Percentiles rank a stretch among this genome's conserved stretches.
Evolutionary conservation across 192 early-diverging fungal species (phyloP).

Genomic region (Linnemannia schmuckeri): DNA sequence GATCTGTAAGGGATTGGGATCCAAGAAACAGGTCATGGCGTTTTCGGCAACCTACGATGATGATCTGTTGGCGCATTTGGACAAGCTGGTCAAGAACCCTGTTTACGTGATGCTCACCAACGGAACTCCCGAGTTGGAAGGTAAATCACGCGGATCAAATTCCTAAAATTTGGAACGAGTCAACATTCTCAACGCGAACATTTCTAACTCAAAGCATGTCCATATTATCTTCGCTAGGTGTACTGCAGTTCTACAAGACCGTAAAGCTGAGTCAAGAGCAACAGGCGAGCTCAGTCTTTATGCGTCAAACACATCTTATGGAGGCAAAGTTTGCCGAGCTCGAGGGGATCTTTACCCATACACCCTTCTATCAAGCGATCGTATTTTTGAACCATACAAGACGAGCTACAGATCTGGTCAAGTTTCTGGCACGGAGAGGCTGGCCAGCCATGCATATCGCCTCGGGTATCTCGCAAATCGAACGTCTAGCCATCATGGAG

Average conservation of each 20-base stretch:
- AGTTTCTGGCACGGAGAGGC: conserved; percentile 62
- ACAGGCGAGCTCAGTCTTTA: conserved; percentile 29
- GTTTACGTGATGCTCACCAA: conserved; percentile 63
- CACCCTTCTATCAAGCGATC: conserved; percentile 73
- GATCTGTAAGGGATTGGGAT: conserved; percentile 56
- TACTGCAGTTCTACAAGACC: conserved; percentile 63
- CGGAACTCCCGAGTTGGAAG: conserved; percentile 64
- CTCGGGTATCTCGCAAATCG: conserved; percentile 60
- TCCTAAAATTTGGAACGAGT: neutral
- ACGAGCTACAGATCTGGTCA: conserved; percentile 62
- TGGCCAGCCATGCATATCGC: conserved; percentile 66
- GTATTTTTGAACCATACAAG: conserved; percentile 69
- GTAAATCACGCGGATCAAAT: conserved; percentile 33
- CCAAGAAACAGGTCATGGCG: conserved; percentile 65
- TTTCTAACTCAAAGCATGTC: neutral
- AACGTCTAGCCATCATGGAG: conserved; percentile 63
- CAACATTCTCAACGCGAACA: neutral
- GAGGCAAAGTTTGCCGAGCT: conserved; percentile 63
- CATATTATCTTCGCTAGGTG: conserved; percentile 47
- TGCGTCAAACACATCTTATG: conserved; percentile 50
- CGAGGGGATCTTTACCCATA: conserved; percentile 56
- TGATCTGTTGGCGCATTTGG: conserved; percentile 50
- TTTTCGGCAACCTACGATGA: conserved; percentile 75
- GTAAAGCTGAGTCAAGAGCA: conserved; percentile 23
- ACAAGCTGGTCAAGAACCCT: conserved; percentile 60